Percentiles rank a stretch among this genome's conserved stretches.
Evolutionary conservation across 257 asterid species (phyloP).

Genomic region (Nicotiana otophora): DNA sequence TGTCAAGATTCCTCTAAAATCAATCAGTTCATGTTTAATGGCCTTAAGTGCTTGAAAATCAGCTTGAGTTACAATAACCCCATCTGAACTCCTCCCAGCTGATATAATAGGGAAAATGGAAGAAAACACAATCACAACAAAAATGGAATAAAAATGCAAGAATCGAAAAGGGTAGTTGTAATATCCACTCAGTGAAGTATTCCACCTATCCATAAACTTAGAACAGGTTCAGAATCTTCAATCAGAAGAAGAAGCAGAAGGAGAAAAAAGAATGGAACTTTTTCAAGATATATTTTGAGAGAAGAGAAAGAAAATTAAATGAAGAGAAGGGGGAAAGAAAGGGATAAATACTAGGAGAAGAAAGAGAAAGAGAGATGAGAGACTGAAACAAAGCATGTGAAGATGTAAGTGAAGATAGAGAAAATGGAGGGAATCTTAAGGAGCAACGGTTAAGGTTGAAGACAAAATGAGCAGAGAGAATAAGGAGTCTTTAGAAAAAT

Average conservation of each 20-base stretch:
- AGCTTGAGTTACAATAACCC: constrained; percentile 35
- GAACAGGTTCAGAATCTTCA: not conserved
- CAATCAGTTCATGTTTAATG: constrained; percentile 40
- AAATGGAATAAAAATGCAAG: not conserved
- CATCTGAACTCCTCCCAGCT: constrained; percentile 27
- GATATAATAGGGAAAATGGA: constrained; percentile 24
- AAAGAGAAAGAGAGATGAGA: constrained; percentile 6
- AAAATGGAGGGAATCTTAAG: constrained; percentile 21
- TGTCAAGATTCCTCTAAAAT: constrained; percentile 41
- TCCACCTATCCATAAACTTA: constrained; percentile 1
- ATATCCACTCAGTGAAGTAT: constrained; percentile 20
- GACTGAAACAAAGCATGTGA: constrained; percentile 16
- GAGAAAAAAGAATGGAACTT: not conserved
- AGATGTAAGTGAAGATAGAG: constrained; percentile 16
- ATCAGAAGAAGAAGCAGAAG: not conserved
- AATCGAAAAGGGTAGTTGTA: constrained; percentile 6
- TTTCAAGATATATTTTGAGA: not conserved
- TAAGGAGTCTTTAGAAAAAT: not conserved
- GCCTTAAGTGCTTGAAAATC: constrained; percentile 47
- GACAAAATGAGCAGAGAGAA: constrained; percentile 14
- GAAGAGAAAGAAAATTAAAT: constrained; percentile 5
- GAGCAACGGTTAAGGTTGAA: constrained; percentile 7
- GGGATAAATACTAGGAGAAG: constrained; percentile 17
- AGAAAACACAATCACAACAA: constrained; percentile 24
- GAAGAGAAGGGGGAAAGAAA: not conserved